Percentiles rank a stretch among this genome's conserved stretches.
These are phyloP conservation scores for Hypoxylon fragiforme DNA, from an alignment of 495 filamentous ascomycete genomes.

Conservation along the genomic window DNA sequence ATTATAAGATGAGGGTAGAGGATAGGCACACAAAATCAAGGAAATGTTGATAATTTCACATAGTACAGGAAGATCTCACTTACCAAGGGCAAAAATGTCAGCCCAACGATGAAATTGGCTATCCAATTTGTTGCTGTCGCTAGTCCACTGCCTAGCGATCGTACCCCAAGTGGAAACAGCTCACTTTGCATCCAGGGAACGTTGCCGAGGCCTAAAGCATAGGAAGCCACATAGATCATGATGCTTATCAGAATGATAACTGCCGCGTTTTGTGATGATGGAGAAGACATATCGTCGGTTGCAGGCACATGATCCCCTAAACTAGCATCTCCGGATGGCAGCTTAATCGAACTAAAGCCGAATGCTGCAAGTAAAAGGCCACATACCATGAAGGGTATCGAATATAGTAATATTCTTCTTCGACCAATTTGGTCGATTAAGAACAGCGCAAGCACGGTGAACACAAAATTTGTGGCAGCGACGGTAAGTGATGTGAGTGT, in stretches of 20 bases:
- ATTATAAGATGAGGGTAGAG: not conserved
- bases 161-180: slow-evolving; percentile 82
- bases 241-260: slow-evolving; percentile 68
- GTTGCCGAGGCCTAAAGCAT: slow-evolving; percentile 85
- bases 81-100: slow-evolving; percentile 78
- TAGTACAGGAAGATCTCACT: too few species aligned
- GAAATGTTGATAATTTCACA: too few species aligned
- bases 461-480: slow-evolving; percentile 79
- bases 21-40: too few species aligned
- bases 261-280: slow-evolving; percentile 42
- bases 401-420: slow-evolving; percentile 77
- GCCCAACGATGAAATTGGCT: slow-evolving; percentile 82
- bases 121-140: slow-evolving; percentile 89
- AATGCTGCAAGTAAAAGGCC: slow-evolving; percentile 69
- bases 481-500: slow-evolving; percentile 81
- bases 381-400: slow-evolving; percentile 80
- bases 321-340: slow-evolving; percentile 41
- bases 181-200: slow-evolving; percentile 95
- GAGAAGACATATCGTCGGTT: slow-evolving; percentile 3
- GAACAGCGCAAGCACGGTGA: slow-evolving; percentile 75
- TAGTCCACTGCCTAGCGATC: slow-evolving; percentile 78
- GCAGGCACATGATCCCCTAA: slow-evolving; percentile 24
- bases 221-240: slow-evolving; percentile 80
- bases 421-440: slow-evolving; percentile 82
- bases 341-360: slow-evolving; percentile 64